A percentile compares a stretch with the other conserved stretches of the same genome.
Evolutionary conservation across 2,329 filamentous ascomycete genomes (phyloP).

Genomic region (Fusarium scirpi): DNA sequence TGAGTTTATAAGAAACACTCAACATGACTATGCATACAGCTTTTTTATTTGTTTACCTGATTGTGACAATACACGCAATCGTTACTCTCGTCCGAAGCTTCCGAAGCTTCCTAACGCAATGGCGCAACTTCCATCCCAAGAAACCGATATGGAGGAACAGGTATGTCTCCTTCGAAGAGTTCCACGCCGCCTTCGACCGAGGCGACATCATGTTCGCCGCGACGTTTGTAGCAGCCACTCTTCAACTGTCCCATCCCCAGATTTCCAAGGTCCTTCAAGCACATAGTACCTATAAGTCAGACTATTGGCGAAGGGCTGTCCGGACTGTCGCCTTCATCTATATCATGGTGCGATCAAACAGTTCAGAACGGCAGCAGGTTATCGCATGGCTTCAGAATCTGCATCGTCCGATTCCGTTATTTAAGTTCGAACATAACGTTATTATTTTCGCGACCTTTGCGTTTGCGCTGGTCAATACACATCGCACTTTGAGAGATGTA

Average conservation of each 20-base stretch:
- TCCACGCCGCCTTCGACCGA: background rate
- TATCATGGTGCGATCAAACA: background rate
- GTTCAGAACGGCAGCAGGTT: background rate
- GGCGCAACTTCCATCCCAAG: background rate
- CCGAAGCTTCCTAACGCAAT: background rate
- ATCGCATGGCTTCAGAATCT: background rate
- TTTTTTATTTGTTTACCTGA: background rate
- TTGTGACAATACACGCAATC: background rate
- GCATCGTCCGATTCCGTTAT: accelerated
- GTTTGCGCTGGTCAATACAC: background rate
- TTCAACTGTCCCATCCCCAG: background rate
- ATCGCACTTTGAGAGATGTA: background rate
- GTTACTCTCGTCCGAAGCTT: background rate
- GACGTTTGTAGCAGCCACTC: accelerated
- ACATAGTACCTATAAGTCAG: background rate
- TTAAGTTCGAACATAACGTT: background rate
- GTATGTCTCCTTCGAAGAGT: background rate
- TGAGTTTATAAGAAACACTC: too few species aligned
- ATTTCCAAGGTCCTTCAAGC: background rate
- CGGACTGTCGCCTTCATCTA: background rate
- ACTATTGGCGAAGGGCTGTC: background rate
- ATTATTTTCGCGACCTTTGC: background rate
- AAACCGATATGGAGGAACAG: background rate
- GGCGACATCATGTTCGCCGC: background rate
- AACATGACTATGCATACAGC: background rate